Evolutionary conservation across 306 rosid species (phyloP).

Genomic region (Corylus avellana): DNA sequence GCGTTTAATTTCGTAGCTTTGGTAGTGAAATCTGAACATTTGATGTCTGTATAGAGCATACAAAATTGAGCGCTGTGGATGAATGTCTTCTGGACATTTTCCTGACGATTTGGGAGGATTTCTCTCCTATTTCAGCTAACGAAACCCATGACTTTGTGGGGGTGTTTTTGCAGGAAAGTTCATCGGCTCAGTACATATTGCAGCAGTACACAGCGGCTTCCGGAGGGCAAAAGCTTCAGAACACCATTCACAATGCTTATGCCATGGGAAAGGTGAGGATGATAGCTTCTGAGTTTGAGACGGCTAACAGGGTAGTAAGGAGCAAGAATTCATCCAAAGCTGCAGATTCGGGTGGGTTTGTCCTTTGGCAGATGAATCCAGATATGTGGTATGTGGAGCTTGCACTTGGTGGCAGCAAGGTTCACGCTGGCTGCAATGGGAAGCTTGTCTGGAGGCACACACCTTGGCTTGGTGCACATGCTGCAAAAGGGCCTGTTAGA

Average conservation of each 20-base stretch:
- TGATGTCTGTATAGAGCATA: not conserved
- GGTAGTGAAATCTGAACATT: not conserved
- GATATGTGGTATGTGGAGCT: slow-evolving; percentile 99
- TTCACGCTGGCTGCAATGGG: slow-evolving; percentile 98
- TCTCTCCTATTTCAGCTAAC: slow-evolving; percentile 6
- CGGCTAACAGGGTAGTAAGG: slow-evolving; percentile 76
- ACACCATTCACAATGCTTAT: slow-evolving; percentile 76
- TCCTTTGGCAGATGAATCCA: slow-evolving; percentile 98
- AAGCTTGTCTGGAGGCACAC: slow-evolving; percentile 98
- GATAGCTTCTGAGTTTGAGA: slow-evolving; percentile 96
- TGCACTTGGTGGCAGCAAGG: slow-evolving; percentile 97
- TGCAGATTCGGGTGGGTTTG: slow-evolving; percentile 91
- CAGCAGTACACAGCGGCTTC: slow-evolving; percentile 97
- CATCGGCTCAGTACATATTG: slow-evolving; percentile 96
- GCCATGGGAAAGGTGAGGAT: slow-evolving; percentile 98
- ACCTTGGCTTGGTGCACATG: slow-evolving; percentile 98
- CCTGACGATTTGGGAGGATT: slow-evolving; percentile 9
- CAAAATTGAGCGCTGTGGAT: not conserved
- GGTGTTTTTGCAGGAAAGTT: slow-evolving; percentile 70
- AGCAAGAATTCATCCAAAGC: slow-evolving; percentile 76
- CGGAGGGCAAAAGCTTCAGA: slow-evolving; percentile 92
- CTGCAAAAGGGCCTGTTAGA: slow-evolving; percentile 97
- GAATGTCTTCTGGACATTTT: not conserved
- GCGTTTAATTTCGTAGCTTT: not conserved
- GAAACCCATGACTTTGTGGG: slow-evolving; percentile 15